Evolutionary conservation across 1,284 basidiomycete genomes (phyloP), one percentile per base, ranked within the genome.

Genomic region (Apiotrichum siamense): DNA sequence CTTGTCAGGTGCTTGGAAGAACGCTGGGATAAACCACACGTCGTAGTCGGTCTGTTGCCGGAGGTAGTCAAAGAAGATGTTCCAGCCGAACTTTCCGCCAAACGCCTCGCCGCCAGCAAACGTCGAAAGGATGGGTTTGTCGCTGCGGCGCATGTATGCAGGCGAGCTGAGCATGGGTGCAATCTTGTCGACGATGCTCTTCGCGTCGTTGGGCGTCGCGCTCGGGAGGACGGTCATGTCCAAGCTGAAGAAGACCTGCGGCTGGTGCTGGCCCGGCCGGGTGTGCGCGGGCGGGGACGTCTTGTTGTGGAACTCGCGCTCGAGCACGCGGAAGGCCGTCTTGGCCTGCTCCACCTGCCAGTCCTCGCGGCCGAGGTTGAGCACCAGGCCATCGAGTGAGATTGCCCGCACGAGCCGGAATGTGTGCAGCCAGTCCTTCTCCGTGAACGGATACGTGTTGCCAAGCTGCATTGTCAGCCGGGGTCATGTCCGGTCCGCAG

Each of bases 301-400:
- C 17, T 23, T 12, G n/a, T 13, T 12, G 38, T 42, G 21, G 40
- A 40, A 10, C 46, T 36, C 13, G 6, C 36, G 35, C 35, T 36
- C 31, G 10, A 63, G 55, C 21, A 69, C 27, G n/a, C 38, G 23
- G 55, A 62, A 72, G 3, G 70, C 72, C 2, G 48, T 32, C 21
- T 57, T 59, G 7, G 70, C 70, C 62, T 75, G 74, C 23, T 46
- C 26, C 25, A 62, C 37, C 53, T 76, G 73, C 74, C 74, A 76
- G 3, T 62, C 53, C 43, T 75, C 74, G 0, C 62, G 62, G 20
- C 74, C 74, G 9, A 76, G 59, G 52, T 75, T 76, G 33, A 76
- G 64, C 3, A 64, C 69, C 10, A 76, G 62, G 2, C 61, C 73
- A 50, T 76, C 74, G n/a, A 75, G 53, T 1, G 61, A 64, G 3